These are phyloP conservation scores for Scedosporium aurantiacum DNA, from an alignment of 2,329 filamentous ascomycete genomes.

Conservation along the genomic window DNA sequence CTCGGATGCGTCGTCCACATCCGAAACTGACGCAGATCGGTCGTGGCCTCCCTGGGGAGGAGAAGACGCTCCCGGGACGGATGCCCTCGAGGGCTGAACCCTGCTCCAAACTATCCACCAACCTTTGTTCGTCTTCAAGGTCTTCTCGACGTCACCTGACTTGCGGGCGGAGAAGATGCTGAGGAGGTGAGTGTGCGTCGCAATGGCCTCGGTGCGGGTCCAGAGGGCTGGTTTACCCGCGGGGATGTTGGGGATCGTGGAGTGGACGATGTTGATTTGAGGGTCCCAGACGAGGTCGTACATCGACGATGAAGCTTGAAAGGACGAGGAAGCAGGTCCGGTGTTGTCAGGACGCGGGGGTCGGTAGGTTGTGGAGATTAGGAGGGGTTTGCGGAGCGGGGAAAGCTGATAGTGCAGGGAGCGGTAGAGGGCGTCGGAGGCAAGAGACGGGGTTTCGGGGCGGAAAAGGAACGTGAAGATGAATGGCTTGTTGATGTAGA, in stretches of 20 bases:
- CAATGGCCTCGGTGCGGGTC: slow-evolving; percentile 52
- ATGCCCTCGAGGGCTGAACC: slow-evolving; percentile 23
- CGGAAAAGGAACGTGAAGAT: slow-evolving; percentile 66
- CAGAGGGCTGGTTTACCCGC: slow-evolving; percentile 31
- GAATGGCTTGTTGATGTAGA: slow-evolving; percentile 66
- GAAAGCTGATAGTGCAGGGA: slow-evolving; percentile 50
- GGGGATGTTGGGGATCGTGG: slow-evolving; percentile 57
- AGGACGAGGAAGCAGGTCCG: slow-evolving; percentile 19
- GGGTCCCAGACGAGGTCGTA: slow-evolving; percentile 55
- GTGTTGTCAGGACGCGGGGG: slow-evolving; percentile 32
- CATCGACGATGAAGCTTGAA: slow-evolving; percentile 24
- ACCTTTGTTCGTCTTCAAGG: slow-evolving; percentile 53
- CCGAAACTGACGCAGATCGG: neutral
- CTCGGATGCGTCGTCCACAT: neutral
- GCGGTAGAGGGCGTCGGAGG: slow-evolving; percentile 44
- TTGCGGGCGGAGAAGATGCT: slow-evolving; percentile 34
- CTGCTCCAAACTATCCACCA: slow-evolving; percentile 63
- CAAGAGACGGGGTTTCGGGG: slow-evolving; percentile 39
- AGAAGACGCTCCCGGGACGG: neutral
- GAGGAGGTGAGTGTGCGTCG: slow-evolving; percentile 53
- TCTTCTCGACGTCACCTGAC: slow-evolving; percentile 41
- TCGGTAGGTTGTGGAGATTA: slow-evolving; percentile 45
- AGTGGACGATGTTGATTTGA: slow-evolving; percentile 41
- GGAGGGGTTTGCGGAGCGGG: slow-evolving; percentile 45
- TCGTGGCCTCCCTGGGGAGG: neutral